These are phyloP conservation scores for Eucalyptus rudis DNA, from an alignment of 345 rosid species.

Conservation along the genomic window DNA sequence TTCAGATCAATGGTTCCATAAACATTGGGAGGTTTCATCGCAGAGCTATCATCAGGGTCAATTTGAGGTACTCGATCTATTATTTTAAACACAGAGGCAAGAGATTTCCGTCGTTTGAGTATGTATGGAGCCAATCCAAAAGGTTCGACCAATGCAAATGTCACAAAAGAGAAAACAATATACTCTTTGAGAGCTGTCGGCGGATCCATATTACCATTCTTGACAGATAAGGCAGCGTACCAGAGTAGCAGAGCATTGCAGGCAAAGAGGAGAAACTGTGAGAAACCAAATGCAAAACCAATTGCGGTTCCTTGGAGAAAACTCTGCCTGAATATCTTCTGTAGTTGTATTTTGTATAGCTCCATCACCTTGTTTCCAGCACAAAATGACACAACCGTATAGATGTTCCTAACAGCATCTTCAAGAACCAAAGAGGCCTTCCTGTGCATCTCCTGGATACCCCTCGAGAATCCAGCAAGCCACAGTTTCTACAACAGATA, in stretches of 20 bases:
- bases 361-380: conserved; percentile 99
- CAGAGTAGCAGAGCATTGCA: conserved; percentile 98
- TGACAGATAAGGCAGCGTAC: conserved; percentile 67
- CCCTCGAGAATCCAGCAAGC: conserved; percentile 99
- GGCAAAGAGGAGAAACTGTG: conserved; percentile 99
- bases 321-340: conserved; percentile 77
- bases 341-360: conserved; percentile 77
- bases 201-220: conserved; percentile 27
- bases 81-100: conserved; percentile 89
- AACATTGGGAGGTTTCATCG: conserved; percentile 87
- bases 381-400: conserved; percentile 97
- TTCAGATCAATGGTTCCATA: conserved; percentile 96
- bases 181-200: conserved; percentile 86
- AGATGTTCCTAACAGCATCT: conserved; percentile 98
- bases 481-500: conserved; percentile 71
- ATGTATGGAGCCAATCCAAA: conserved; percentile 99
- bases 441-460: conserved; percentile 99
- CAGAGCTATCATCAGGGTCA: conserved; percentile 89
- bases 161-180: conserved; percentile 97
- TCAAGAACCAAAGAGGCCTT: conserved; percentile 98
- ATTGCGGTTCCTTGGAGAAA: conserved; percentile 83
- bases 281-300: conserved; percentile 96
- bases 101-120: conserved; percentile 85
- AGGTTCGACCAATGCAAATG: conserved; percentile 98
- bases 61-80: conserved; percentile 93